phyloP scores from a whole-genome alignment of 805 yeast species.

The Starmerella floris region DNA sequence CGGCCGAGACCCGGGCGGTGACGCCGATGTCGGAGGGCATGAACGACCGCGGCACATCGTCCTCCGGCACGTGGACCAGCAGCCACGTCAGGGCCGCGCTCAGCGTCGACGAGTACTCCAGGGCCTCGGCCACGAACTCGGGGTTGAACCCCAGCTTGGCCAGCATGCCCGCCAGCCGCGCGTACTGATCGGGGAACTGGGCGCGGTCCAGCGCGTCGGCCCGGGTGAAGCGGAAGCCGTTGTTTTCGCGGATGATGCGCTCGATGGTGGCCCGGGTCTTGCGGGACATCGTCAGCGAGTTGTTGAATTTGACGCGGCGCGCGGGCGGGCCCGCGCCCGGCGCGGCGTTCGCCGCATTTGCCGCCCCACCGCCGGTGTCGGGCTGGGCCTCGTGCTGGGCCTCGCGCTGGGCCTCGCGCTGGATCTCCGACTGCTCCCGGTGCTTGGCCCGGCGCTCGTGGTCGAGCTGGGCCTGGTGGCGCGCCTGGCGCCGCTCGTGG shows the following conservation, averaged over 20 bases:
- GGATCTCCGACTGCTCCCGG: conserved; percentile 12
- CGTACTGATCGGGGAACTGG: conserved; percentile 3
- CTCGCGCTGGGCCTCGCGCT: conserved; percentile 7
- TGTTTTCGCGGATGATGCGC: conserved; percentile 33
- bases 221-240: conserved; percentile 33
- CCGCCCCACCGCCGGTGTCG: not conserved
- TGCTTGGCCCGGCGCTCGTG: conserved; percentile 2
- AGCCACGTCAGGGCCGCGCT: conserved; percentile 59
- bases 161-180: conserved; percentile 26
- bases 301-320: conserved; percentile 27
- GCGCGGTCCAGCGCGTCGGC: conserved; percentile 19
- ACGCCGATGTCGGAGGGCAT: conserved; percentile 25
- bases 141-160: conserved; percentile 50
- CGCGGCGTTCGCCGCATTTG: not conserved
- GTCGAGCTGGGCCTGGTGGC: conserved; percentile 8
- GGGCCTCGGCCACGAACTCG: conserved; percentile 58
- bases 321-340: not conserved
- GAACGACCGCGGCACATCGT: conserved; percentile 56
- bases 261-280: conserved; percentile 54
- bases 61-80: conserved; percentile 82
- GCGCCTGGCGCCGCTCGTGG: conserved; percentile 37
- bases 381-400: not conserved
- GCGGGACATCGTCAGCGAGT: conserved; percentile 45
- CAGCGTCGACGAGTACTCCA: conserved; percentile 38
- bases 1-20: conserved; percentile 33